Percentiles rank a stretch among this genome's conserved stretches.
phyloP scores from a whole-genome alignment of 2,329 filamentous ascomycete genomes.

The Aspergillus phoenicis region DNA sequence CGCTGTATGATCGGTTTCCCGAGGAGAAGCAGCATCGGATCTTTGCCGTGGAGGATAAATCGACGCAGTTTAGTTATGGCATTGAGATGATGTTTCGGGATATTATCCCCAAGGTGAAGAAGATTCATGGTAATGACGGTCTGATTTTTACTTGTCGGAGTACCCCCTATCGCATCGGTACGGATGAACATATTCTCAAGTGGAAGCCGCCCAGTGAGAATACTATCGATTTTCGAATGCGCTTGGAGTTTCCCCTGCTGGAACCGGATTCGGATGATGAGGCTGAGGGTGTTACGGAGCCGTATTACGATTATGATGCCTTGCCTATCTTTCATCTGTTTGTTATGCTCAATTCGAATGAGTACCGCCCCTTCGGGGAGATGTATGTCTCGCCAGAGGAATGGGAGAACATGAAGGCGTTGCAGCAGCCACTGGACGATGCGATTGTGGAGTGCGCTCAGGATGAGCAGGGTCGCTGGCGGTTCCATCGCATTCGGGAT shows the following conservation, averaged over 20 bases:
- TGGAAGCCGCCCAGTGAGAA: slow-evolving; percentile 98
- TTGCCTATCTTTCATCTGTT: slow-evolving; percentile 73
- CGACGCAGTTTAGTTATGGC: slow-evolving; percentile 85
- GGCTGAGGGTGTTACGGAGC: slow-evolving; percentile 64
- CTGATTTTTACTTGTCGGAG: slow-evolving; percentile 96
- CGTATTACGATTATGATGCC: slow-evolving; percentile 76
- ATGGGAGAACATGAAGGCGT: slow-evolving; percentile 78
- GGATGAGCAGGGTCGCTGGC: slow-evolving; percentile 75
- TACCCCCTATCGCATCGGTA: slow-evolving; percentile 84
- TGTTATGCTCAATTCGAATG: slow-evolving; percentile 65
- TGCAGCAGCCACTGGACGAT: slow-evolving; percentile 77
- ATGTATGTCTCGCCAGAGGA: slow-evolving; percentile 73
- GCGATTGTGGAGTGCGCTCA: slow-evolving; percentile 88
- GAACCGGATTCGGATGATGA: slow-evolving; percentile 69
- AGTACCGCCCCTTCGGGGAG: slow-evolving; percentile 67
- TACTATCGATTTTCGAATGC: slow-evolving; percentile 86
- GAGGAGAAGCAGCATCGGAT: slow-evolving; percentile 70
- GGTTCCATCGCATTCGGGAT: slow-evolving; percentile 85
- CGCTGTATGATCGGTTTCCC: slow-evolving; percentile 71
- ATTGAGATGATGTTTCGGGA: slow-evolving; percentile 90
- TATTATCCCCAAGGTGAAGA: slow-evolving; percentile 75
- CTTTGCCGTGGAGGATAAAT: slow-evolving; percentile 84
- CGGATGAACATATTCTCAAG: slow-evolving; percentile 90
- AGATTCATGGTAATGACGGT: slow-evolving; percentile 85
- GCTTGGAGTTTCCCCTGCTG: slow-evolving; percentile 72